Conservation (phyloP, 208 protist species). For the Leishmania tarentolae region DNA sequence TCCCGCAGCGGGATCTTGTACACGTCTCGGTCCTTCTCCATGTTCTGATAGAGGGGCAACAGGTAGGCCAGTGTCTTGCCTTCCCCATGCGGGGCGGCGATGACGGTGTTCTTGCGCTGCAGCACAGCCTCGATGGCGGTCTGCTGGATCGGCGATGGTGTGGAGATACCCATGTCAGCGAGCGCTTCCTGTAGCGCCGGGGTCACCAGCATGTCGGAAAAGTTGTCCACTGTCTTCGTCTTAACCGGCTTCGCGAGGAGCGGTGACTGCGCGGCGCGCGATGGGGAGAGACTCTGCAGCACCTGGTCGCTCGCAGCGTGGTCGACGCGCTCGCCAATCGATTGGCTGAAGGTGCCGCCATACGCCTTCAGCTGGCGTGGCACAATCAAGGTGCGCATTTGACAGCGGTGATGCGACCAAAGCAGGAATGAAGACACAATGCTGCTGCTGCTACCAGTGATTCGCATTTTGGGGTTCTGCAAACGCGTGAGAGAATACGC, state of each 20-base stretch:
- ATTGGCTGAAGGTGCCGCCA: conserved; percentile 73
- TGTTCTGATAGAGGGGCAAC: conserved; percentile 84
- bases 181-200: conserved; percentile 50
- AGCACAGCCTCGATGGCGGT: conserved; percentile 71
- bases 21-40: conserved; percentile 88
- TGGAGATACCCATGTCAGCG: conserved; percentile 45
- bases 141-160: conserved; percentile 86
- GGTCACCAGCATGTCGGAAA: conserved; percentile 61
- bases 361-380: conserved; percentile 81
- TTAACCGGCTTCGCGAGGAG: conserved; percentile 66
- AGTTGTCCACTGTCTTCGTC: conserved; percentile 65
- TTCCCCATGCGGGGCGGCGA: conserved; percentile 85
- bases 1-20: conserved; percentile 85
- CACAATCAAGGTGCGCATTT: conserved; percentile 58
- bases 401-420: conserved; percentile 13
- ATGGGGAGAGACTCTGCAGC: conserved; percentile 69
- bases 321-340: conserved; percentile 66
- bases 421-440: neutral
- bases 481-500: neutral
- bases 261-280: conserved; percentile 43
- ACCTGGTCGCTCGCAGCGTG: conserved; percentile 60
- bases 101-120: conserved; percentile 66
- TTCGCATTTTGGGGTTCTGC: neutral
- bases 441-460: neutral
- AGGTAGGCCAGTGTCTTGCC: conserved; percentile 88